These are phyloP conservation scores for Colletotrichum orbiculare DNA, from an alignment of 2,329 filamentous ascomycete species.

Conservation along the genomic window DNA sequence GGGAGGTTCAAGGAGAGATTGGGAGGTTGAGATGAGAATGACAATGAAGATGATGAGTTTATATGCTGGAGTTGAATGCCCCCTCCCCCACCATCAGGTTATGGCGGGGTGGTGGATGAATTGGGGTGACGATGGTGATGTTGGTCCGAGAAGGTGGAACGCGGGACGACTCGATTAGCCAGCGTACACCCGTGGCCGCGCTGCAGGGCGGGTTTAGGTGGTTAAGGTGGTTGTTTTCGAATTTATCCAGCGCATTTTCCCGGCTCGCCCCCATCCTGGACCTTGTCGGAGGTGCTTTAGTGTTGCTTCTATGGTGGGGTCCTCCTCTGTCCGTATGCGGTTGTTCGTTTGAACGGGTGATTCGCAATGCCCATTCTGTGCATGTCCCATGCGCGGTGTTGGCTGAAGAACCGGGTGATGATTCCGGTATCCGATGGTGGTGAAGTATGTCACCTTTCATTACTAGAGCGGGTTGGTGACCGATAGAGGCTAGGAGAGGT, in stretches of 20 bases:
- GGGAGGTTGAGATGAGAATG: neutral
- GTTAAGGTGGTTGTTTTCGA: conserved; percentile 5
- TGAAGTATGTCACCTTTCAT: too few relatives aligned
- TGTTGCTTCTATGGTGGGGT: neutral
- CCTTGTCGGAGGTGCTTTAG: neutral
- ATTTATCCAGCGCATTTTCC: conserved; percentile 40
- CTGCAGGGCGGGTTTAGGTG: too few relatives aligned
- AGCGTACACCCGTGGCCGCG: neutral
- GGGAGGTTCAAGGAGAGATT: too few relatives aligned
- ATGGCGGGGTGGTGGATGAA: conserved; percentile 16
- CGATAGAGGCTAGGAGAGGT: too few relatives aligned
- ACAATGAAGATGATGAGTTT: neutral
- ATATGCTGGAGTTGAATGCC: conserved; percentile 1
- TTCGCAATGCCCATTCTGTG: too few relatives aligned
- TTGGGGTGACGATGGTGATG: conserved; percentile 11
- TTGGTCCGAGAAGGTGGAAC: conserved; percentile 34
- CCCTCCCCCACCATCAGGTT: conserved; percentile 11
- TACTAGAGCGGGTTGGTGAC: too few relatives aligned
- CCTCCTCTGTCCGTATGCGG: too few relatives aligned
- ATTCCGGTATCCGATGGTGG: too few relatives aligned
- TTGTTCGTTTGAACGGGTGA: too few relatives aligned
- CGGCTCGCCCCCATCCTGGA: conserved; percentile 32
- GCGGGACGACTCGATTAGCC: conserved; percentile 33
- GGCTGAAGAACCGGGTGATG: too few relatives aligned
- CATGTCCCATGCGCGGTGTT: too few relatives aligned